Percentiles rank a stretch among this genome's conserved stretches.
These are phyloP conservation scores for Passalora sequoiae DNA, from an alignment of 2,329 filamentous ascomycete genomes.

Conservation along the genomic window DNA sequence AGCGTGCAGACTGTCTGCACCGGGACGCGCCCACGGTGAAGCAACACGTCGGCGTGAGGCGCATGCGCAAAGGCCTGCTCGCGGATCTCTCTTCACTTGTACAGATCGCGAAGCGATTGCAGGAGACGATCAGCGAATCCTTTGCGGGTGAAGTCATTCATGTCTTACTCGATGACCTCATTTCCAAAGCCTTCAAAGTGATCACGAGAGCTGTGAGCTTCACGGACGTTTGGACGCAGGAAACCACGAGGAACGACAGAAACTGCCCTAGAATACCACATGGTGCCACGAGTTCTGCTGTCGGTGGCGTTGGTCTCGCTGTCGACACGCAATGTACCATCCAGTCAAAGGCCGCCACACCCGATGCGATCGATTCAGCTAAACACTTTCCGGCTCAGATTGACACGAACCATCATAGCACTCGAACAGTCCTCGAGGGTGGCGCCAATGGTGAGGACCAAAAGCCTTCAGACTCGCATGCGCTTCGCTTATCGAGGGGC, in stretches of 20 bases:
- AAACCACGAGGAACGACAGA: constrained; percentile 16
- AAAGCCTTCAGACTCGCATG: neutral
- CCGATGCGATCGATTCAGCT: constrained; percentile 20
- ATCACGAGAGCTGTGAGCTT: constrained; percentile 88
- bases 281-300: constrained; percentile 2
- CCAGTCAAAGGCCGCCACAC: neutral
- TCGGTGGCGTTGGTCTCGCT: constrained; percentile 6
- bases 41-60: constrained; percentile 68
- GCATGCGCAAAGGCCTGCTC: constrained; percentile 78
- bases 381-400: constrained; percentile 15
- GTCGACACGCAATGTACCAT: constrained; percentile 13
- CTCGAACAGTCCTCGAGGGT: constrained; percentile 1
- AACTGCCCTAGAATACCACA: constrained; percentile 4
- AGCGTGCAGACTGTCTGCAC: constrained; percentile 81
- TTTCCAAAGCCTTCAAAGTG: constrained; percentile 87
- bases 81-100: constrained; percentile 86
- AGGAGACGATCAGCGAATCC: constrained; percentile 60
- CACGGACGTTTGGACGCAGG: constrained; percentile 67
- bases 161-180: constrained; percentile 83
- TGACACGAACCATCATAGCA: neutral
- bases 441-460: constrained; percentile 6
- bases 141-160: constrained; percentile 57
- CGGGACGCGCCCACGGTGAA: constrained; percentile 72
- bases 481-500: constrained; percentile 13
- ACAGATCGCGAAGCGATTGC: constrained; percentile 79